Evolutionary conservation across 176 grass and related monocot genomes (phyloP).

Genomic region (Elymus sibiricus): DNA sequence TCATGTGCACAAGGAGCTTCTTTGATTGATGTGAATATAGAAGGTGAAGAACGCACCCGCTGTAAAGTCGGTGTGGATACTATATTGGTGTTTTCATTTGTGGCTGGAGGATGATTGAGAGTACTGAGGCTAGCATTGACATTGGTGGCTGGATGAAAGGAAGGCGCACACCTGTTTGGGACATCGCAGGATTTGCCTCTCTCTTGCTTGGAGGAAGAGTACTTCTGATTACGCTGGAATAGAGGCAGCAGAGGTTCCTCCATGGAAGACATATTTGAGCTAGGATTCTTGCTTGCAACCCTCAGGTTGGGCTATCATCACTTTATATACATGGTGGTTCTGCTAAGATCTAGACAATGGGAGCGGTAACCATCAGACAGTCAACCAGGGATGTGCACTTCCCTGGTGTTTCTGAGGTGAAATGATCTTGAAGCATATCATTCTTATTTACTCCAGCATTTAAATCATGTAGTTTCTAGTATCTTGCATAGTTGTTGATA

Average conservation of each 20-base stretch:
- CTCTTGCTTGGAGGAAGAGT: slow-evolving; percentile 27
- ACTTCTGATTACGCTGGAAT: slow-evolving; percentile 10
- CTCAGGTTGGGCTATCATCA: not conserved
- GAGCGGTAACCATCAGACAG: slow-evolving; percentile 12
- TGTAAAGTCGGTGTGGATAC: slow-evolving; percentile 26
- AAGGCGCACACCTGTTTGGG: slow-evolving; percentile 32
- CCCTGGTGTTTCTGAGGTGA: slow-evolving; percentile 27
- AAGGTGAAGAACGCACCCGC: slow-evolving; percentile 51
- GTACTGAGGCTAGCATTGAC: slow-evolving; percentile 21
- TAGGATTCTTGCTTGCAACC: slow-evolving; percentile 23
- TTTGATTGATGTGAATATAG: slow-evolving; percentile 57
- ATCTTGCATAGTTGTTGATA: slow-evolving; percentile 38
- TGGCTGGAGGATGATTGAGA: slow-evolving; percentile 16
- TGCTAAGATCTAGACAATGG: not conserved
- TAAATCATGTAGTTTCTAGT: slow-evolving; percentile 42
- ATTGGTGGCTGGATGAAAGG: slow-evolving; percentile 19
- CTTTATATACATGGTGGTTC: slow-evolving; percentile 42
- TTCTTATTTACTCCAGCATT: slow-evolving; percentile 46
- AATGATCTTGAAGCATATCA: slow-evolving; percentile 28
- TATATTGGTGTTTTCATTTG: slow-evolving; percentile 21
- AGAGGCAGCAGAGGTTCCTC: slow-evolving; percentile 41
- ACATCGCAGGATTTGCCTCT: slow-evolving; percentile 32
- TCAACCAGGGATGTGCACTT: slow-evolving; percentile 33
- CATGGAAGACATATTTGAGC: slow-evolving; percentile 28
- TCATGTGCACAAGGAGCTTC: slow-evolving; percentile 27